A percentile compares a stretch with the other conserved stretches of the same genome.
These are phyloP conservation scores for Cyclotella cryptica DNA, from an alignment of 108 stramenopile genomes.

Conservation along the genomic window DNA sequence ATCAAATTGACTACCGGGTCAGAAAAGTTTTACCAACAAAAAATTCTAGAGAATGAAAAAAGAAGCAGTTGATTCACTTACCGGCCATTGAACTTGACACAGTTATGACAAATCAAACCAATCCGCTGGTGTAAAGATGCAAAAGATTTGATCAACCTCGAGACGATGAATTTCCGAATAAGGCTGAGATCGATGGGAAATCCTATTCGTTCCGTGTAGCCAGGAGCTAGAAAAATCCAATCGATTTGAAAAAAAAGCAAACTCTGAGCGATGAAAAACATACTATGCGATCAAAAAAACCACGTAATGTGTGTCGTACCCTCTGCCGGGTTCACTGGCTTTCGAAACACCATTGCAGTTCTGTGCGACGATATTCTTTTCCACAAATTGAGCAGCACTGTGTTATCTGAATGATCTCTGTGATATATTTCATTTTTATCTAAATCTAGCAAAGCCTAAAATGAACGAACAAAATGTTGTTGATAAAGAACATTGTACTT, in stretches of 20 bases:
- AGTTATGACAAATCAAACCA: conserved; percentile 83
- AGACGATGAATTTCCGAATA: conserved; percentile 77
- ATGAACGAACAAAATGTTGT: neutral
- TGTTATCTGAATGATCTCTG: conserved; percentile 50
- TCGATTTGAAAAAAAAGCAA: neutral
- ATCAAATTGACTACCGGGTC: neutral
- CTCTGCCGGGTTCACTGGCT: conserved; percentile 74
- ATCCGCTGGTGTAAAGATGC: conserved; percentile 61
- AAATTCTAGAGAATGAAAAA: neutral
- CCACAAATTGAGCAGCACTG: conserved; percentile 64
- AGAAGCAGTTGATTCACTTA: neutral
- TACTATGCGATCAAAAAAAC: neutral
- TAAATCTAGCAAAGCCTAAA: conserved; percentile 33
- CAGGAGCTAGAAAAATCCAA: conserved; percentile 62
- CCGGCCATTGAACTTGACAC: conserved; percentile 75
- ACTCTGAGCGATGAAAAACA: neutral
- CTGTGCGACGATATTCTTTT: conserved; percentile 81
- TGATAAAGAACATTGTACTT: neutral
- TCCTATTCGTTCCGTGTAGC: conserved; percentile 75
- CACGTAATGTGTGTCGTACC: conserved; percentile 12
- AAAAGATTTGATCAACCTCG: conserved; percentile 61
- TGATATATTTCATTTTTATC: conserved; percentile 55
- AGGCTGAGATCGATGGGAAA: conserved; percentile 85
- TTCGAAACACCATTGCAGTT: conserved; percentile 80
- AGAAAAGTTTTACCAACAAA: neutral